Percentiles rank a stretch among this genome's conserved stretches.
These are phyloP conservation scores for Penicillium subrubescens DNA, from an alignment of 495 filamentous ascomycete species.

Conservation along the genomic window DNA sequence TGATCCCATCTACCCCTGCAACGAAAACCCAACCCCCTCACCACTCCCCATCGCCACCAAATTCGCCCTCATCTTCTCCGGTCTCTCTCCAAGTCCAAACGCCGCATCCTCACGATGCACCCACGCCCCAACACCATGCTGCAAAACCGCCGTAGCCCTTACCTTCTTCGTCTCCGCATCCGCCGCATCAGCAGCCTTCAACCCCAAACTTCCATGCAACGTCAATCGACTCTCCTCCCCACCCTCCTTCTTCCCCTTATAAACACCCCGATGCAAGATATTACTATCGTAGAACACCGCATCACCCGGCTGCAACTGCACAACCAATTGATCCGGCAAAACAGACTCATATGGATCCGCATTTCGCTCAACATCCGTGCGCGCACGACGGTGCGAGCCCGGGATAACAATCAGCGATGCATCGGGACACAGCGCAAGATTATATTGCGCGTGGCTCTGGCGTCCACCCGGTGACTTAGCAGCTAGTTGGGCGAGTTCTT, in stretches of 20 bases:
- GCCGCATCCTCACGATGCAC: conserved; percentile 54
- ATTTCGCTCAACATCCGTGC: conserved; percentile 64
- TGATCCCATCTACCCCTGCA: conserved; percentile 37
- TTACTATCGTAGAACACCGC: conserved; percentile 87
- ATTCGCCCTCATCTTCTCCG: conserved; percentile 53
- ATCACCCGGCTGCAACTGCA: conserved; percentile 69
- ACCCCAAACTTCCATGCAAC: conserved; percentile 78
- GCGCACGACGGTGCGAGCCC: conserved; percentile 64
- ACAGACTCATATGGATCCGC: conserved; percentile 58
- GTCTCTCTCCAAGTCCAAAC: conserved; percentile 56
- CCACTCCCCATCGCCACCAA: conserved; percentile 63
- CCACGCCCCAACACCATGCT: conserved; percentile 82
- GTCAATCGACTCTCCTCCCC: conserved; percentile 66
- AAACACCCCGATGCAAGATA: conserved; percentile 81
- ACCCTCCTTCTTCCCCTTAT: conserved; percentile 48
- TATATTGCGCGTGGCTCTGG: conserved; percentile 75
- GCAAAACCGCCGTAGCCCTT: conserved; percentile 76
- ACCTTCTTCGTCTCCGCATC: conserved; percentile 44
- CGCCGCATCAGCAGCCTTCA: conserved; percentile 47
- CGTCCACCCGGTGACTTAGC: conserved; percentile 46
- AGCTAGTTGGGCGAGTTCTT: conserved; percentile 52
- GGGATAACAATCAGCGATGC: conserved; percentile 69
- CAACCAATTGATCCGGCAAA: conserved; percentile 63
- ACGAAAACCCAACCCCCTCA: conserved; percentile 59
- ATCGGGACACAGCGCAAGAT: conserved; percentile 71